Percentiles rank a stretch among this genome's conserved stretches.
These are phyloP conservation scores for Aureobasidium sp. DNA, from an alignment of 2,329 filamentous ascomycete genomes.

Conservation along the genomic window DNA sequence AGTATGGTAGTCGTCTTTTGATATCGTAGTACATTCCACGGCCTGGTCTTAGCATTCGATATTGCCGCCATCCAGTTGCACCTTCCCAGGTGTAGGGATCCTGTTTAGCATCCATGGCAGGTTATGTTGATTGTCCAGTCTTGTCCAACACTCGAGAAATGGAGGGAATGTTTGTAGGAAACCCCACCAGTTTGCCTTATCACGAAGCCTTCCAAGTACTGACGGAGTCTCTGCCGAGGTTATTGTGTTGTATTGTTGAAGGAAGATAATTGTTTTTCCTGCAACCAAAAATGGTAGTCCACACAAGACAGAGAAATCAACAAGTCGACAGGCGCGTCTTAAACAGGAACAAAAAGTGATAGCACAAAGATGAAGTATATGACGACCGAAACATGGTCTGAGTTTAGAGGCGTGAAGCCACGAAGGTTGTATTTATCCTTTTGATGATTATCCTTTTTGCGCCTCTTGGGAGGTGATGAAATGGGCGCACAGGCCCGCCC, in stretches of 20 bases:
- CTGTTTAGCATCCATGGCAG: conserved; percentile 14
- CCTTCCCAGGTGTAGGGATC: conserved; percentile 29
- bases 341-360: not conserved
- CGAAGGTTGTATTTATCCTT: not conserved
- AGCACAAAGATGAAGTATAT: not conserved
- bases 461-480: not conserved
- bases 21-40: conserved; percentile 49
- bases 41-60: conserved; percentile 34
- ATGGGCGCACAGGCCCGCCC: not conserved
- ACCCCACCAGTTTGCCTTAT: not conserved
- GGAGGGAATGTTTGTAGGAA: not conserved
- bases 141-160: not conserved
- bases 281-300: no score
- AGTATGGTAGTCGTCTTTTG: conserved; percentile 44
- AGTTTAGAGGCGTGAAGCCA: not conserved
- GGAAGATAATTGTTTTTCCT: not conserved
- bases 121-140: not conserved
- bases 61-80: conserved; percentile 27
- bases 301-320: not conserved
- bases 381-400: not conserved
- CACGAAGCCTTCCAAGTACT: not conserved
- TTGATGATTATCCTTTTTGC: conserved; percentile 3
- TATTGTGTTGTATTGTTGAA: not conserved
- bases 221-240: not conserved
- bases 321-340: not conserved